phyloP scores from a whole-genome alignment of 805 yeast genomes.

The Nakazawaea ernobii region DNA sequence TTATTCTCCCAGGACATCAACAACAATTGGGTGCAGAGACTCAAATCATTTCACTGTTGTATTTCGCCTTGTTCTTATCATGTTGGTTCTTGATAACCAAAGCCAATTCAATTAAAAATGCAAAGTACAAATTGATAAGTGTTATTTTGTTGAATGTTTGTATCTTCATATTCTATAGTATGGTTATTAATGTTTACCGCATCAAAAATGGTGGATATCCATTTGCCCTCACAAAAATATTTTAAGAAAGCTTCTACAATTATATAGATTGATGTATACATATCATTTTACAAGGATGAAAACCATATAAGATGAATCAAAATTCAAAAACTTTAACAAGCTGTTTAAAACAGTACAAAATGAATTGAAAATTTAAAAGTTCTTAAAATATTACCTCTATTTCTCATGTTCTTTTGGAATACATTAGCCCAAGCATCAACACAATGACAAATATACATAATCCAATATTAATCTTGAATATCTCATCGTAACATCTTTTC shows the following conservation, averaged over 20 bases:
- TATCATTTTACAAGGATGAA: neutral
- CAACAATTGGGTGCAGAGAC: slow-evolving; percentile 85
- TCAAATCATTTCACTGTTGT: slow-evolving; percentile 70
- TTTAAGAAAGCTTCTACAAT: neutral
- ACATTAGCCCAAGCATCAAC: slow-evolving; percentile 18
- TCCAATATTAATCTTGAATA: slow-evolving; percentile 34
- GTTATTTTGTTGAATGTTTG: slow-evolving; percentile 37
- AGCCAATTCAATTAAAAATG: slow-evolving; percentile 43
- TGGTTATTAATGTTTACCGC: slow-evolving; percentile 59
- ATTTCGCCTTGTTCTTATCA: slow-evolving; percentile 60
- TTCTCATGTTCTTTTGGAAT: neutral
- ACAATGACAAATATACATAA: slow-evolving; percentile 25
- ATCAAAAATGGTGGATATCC: slow-evolving; percentile 78
- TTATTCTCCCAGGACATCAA: slow-evolving; percentile 56
- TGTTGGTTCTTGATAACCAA: slow-evolving; percentile 54
- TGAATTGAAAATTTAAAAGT: neutral
- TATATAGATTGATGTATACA: neutral
- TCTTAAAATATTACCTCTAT: neutral
- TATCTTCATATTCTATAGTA: slow-evolving; percentile 56
- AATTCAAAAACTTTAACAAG: neutral
- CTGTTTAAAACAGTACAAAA: neutral
- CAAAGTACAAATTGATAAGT: slow-evolving; percentile 42
- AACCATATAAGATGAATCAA: neutral
- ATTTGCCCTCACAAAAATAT: slow-evolving; percentile 43
- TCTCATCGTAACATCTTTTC: slow-evolving; percentile 40